Evolutionary conservation across 208 protist species (phyloP), one percentile per base, ranked within the genome.

Genomic region (Wallacemonas sp.): DNA sequence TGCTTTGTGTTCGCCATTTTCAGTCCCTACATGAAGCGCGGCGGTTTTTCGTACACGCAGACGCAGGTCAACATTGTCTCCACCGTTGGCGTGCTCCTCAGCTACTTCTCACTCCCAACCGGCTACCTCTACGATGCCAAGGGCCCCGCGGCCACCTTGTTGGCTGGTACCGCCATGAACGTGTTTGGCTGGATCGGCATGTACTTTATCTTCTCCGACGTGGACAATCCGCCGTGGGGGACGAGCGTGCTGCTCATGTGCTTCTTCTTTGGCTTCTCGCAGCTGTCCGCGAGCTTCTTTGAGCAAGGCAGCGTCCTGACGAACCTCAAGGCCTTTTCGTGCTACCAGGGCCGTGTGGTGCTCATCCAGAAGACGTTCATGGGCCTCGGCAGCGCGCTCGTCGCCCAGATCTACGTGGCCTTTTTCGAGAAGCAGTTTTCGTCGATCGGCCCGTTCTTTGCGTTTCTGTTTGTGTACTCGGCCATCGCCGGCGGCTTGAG

Each of bases 311-410:
- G 76, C 23, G 71, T 94, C 28, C 67, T 94, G 29, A 94, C 88
- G 1, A 94, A 90, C 54, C 70, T 94, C 11, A 80, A 79, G 41
- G 76, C 84, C 0, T 90, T 94, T 54, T 84, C 78, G 8, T 90
- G 83, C 62, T 91, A 94, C 36, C 77, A 86, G 31, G 88, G 88
- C 16, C 76, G 85, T 25, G 88, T 94, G 2, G 76, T 94, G 26
- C 49, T 94, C 5, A 92, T 94, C 31, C 88, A 94, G 49, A 94
- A 94, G 64, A 94, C 88, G 3, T 94, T 92, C 61, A 94, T 94
- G 88, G 88, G 88, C 16, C 77, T 94, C 10, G 88, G 88, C 39
- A 91, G 79, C 63, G 83, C 85, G 4, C 55, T 94, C 1, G 83
- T 94, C 23, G 85, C 83, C 4, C 84, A 92, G 38, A 67, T 94